phyloP scores from a whole-genome alignment of 768 basidiomycete species.

The Agrocybe praecox region DNA sequence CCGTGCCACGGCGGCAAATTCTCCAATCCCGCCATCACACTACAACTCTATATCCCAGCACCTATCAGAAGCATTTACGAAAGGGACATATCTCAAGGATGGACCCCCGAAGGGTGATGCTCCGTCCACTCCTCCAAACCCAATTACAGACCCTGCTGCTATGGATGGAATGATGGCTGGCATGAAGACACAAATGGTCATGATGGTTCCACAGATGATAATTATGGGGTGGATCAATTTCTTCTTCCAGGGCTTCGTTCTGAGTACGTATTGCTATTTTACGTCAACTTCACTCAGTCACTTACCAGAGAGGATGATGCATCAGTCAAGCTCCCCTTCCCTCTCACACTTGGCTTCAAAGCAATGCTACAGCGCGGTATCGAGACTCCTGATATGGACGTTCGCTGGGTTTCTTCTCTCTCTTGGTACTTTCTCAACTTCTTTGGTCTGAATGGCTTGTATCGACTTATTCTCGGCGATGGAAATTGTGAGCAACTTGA shows the following conservation, averaged over 20 bases:
- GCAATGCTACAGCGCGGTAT: constrained; percentile 97
- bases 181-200: constrained; percentile 99
- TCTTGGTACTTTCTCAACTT: constrained; percentile 99
- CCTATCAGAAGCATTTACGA: constrained; percentile 69
- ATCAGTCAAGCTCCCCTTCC: constrained; percentile 94
- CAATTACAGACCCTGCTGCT: constrained; percentile 83
- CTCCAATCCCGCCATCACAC: constrained; percentile 74
- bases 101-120: constrained; percentile 70
- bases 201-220: constrained; percentile 98
- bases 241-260: constrained; percentile 98
- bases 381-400: constrained; percentile 95
- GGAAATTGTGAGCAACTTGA: constrained; percentile 72
- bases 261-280: constrained; percentile 69
- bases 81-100: constrained; percentile 87
- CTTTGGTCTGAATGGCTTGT: constrained; percentile 95
- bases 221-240: constrained; percentile 99
- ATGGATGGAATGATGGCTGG: constrained; percentile 99
- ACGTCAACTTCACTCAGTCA: not conserved
- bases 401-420: constrained; percentile 97
- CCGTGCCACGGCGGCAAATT: constrained; percentile 76
- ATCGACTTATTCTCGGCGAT: constrained; percentile 88
- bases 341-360: constrained; percentile 95
- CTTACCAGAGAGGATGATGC: not conserved
- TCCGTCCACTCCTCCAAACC: constrained; percentile 67
- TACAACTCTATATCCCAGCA: constrained; percentile 78